A percentile compares a stretch with the other conserved stretches of the same genome.
Evolutionary conservation across 768 basidiomycete genomes (phyloP).

Genomic region (Russula sp.): DNA sequence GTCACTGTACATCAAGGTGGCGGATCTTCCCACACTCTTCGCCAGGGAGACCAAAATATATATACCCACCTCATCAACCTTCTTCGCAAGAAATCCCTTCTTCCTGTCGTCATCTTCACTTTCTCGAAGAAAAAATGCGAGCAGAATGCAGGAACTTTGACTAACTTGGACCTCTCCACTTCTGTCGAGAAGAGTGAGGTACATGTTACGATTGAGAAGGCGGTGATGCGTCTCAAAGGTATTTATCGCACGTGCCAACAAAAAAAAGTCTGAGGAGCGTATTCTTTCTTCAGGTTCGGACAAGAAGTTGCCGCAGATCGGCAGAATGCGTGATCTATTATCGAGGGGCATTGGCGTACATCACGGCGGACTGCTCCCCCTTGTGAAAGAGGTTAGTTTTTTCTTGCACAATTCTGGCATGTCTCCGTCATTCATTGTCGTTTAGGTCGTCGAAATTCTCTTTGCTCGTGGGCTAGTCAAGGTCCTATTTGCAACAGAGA

Average conservation of each 20-base stretch:
- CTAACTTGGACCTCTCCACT: constrained; percentile 82
- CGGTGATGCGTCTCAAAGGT: constrained; percentile 90
- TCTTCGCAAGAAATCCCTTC: constrained; percentile 77
- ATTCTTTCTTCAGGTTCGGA: constrained; percentile 63
- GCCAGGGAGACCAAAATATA: constrained; percentile 82
- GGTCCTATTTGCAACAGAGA: constrained; percentile 96
- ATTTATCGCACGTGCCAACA: constrained; percentile 18
- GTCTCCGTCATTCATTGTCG: constrained; percentile 7
- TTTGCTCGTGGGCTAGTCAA: constrained; percentile 96
- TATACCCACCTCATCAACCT: constrained; percentile 90
- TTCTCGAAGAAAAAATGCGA: constrained; percentile 97
- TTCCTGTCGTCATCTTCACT: constrained; percentile 96
- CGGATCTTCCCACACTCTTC: constrained; percentile 50
- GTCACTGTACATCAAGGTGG: constrained; percentile 40
- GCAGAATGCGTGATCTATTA: constrained; percentile 83
- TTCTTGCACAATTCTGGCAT: neutral
- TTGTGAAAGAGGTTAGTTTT: constrained; percentile 84
- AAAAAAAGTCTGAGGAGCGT: neutral
- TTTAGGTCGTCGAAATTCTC: constrained; percentile 89
- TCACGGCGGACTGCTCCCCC: constrained; percentile 92
- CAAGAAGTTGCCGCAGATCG: constrained; percentile 89
- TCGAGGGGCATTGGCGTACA: constrained; percentile 95
- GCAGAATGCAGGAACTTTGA: constrained; percentile 89
- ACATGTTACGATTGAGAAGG: constrained; percentile 91
- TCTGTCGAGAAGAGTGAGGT: constrained; percentile 96